These are phyloP conservation scores for Jatropha curcas DNA, from an alignment of 345 rosid genomes.

Conservation along the genomic window DNA sequence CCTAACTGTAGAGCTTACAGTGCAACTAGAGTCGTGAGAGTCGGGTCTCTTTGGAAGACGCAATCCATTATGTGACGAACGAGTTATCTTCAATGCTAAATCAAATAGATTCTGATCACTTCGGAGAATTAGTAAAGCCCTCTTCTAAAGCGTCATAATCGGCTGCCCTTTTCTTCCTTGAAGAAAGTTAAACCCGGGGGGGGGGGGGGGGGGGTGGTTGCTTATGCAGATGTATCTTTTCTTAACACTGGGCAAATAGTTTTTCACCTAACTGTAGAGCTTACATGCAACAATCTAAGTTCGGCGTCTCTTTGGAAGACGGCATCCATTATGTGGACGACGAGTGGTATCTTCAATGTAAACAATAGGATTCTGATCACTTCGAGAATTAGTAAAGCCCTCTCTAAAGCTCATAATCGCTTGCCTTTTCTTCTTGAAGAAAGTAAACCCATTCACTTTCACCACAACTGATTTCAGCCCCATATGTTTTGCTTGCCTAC, in stretches of 20 bases:
- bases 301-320: slow-evolving; percentile 80
- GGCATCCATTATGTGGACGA: slow-evolving; percentile 83
- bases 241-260: background rate
- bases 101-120: no score
- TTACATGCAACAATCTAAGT: slow-evolving; percentile 27
- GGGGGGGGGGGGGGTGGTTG: no score
- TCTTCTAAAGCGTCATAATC: no score
- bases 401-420: slow-evolving; percentile 75
- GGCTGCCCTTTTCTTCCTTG: no score
- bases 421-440: slow-evolving; percentile 78
- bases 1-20: no score
- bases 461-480: slow-evolving; percentile 81
- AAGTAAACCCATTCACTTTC: slow-evolving; percentile 77
- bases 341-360: slow-evolving; percentile 84
- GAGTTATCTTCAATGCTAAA: no score
- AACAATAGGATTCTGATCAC: slow-evolving; percentile 55
- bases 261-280: background rate
- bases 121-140: no score
- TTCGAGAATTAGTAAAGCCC: slow-evolving; percentile 54
- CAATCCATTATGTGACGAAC: no score
- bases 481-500: slow-evolving; percentile 57
- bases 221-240: no score
- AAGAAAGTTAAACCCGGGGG: no score
- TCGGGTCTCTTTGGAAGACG: no score
- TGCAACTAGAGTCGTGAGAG: no score